Base-by-base conservation (phyloP, 352 stramenopile species). In the Globisporangium polare region DNA sequence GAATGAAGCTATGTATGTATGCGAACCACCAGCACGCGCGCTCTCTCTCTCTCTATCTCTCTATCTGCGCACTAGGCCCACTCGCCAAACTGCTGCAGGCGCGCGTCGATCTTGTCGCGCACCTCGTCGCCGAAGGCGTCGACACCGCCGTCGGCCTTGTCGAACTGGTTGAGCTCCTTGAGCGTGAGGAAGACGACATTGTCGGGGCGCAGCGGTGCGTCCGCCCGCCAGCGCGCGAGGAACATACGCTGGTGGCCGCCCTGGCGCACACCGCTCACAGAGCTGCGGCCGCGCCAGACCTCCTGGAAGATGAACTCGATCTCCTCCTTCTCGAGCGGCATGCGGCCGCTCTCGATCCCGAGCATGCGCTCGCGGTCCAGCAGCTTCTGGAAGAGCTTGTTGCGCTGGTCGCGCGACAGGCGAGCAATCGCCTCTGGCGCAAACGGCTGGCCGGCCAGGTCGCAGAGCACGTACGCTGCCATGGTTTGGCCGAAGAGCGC, bases 401-500 rank as follows among this genome's bases (percentile, higher is more conserved):
- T 93, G 71, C 84, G 86, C 61, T 90, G 86, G 64, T 92, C 87
- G n/a, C 81, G 81, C 29, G 83, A 88, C 47, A 94, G 66, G 29
- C 82, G 70, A n/a, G 74, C 78, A 5, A 91, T 68, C 20, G 79
- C 75, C 59, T 93, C 82, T 0, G 84, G 82, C 31, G 64, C 75
- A 68, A 99, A 96, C 42, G 91, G 91, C 47, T 98, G 90, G 10
- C 86, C 75, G 31, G 94, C 95, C 18, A 99, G 65, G 46, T 98
- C 89, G 61, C 94, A 98, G 22, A 99, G 71, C 42, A 98, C 89
- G 68, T 94, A 94, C 7, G 95, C 86, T 2, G 97, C 97, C 78
- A 99, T 96, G 22, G 95, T 88, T 71, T 99, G 95, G n/a, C 97
- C 96, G 73, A 99, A 98, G 58, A 99, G 96, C 35, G 97, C 96